A percentile compares a stretch with the other conserved stretches of the same genome.
These are phyloP conservation scores for Mariannaea elegans DNA, from an alignment of 2,329 filamentous ascomycete genomes.

Conservation along the genomic window DNA sequence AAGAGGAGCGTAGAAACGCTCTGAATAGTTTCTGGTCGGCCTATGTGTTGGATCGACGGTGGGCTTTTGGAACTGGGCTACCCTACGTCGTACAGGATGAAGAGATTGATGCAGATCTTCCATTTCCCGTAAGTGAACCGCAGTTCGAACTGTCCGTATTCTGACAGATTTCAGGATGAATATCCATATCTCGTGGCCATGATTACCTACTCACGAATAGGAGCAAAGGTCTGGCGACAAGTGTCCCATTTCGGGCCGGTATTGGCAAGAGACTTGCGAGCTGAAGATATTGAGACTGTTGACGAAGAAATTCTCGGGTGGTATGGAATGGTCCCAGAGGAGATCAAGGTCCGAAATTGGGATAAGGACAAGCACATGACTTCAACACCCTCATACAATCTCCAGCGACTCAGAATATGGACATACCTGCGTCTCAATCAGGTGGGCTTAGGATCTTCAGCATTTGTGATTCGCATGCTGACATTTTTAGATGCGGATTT, in stretches of 20 bases:
- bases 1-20: slow-evolving; percentile 73
- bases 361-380: slow-evolving; percentile 59
- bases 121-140: slow-evolving; percentile 72
- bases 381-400: slow-evolving; percentile 68
- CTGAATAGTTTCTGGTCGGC: slow-evolving; percentile 85
- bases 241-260: slow-evolving; percentile 73
- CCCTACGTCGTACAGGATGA: slow-evolving; percentile 87
- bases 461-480: neutral
- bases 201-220: slow-evolving; percentile 84
- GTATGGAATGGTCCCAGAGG: slow-evolving; percentile 78
- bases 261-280: slow-evolving; percentile 70
- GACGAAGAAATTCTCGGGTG: slow-evolving; percentile 88
- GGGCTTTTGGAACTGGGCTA: slow-evolving; percentile 89
- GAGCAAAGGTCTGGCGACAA: slow-evolving; percentile 86
- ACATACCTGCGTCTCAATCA: slow-evolving; percentile 89
- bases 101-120: slow-evolving; percentile 82
- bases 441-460: slow-evolving; percentile 40
- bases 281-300: slow-evolving; percentile 79
- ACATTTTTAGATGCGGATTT: slow-evolving; percentile 72
- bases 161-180: slow-evolving; percentile 50
- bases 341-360: slow-evolving; percentile 69
- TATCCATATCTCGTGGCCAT: slow-evolving; percentile 82
- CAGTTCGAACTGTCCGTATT: slow-evolving; percentile 22
- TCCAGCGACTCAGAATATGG: slow-evolving; percentile 80
- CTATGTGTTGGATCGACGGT: slow-evolving; percentile 85